A percentile compares a stretch with the other conserved stretches of the same genome.
These are phyloP conservation scores for Tylopilus intermedius DNA, from an alignment of 768 basidiomycete species.

Conservation along the genomic window DNA sequence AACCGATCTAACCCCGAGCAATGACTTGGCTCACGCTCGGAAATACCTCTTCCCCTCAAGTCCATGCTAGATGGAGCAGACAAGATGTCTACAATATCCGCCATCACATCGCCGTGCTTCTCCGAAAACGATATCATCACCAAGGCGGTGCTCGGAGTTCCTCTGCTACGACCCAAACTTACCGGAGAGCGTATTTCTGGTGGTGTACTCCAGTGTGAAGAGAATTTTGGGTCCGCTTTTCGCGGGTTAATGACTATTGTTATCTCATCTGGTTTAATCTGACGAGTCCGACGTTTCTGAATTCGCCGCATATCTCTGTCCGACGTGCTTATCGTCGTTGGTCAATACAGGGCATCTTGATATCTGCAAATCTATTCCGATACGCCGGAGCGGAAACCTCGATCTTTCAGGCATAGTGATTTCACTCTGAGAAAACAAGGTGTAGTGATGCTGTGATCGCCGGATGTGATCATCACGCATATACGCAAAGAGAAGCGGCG, in stretches of 20 bases:
- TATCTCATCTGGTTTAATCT: not conserved
- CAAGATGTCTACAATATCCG: constrained; percentile 9
- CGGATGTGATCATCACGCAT: too few species aligned
- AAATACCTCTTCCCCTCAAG: not conserved
- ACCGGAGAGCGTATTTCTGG: constrained; percentile 22
- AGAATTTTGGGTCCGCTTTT: constrained; percentile 53
- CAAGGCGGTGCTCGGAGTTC: not conserved
- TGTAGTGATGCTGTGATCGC: too few species aligned
- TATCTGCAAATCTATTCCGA: too few species aligned
- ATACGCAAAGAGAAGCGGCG: too few species aligned
- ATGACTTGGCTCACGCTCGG: not conserved
- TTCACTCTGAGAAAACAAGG: too few species aligned
- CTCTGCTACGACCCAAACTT: constrained; percentile 21
- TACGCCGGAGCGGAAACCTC: too few species aligned
- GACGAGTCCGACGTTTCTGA: too few species aligned
- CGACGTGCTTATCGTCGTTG: constrained; percentile 43
- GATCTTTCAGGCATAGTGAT: too few species aligned
- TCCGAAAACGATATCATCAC: constrained; percentile 9
- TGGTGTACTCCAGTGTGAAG: constrained; percentile 43
- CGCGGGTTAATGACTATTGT: constrained; percentile 28
- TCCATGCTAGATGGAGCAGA: not conserved
- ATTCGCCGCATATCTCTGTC: too few species aligned
- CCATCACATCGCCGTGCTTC: constrained; percentile 7
- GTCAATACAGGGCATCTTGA: constrained; percentile 39
- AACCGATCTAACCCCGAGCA: constrained; percentile 23